Evolutionary conservation across 1,284 basidiomycete species (phyloP), one percentile per base, ranked within the genome.

Genomic region (Cryptococcus hybrid): DNA sequence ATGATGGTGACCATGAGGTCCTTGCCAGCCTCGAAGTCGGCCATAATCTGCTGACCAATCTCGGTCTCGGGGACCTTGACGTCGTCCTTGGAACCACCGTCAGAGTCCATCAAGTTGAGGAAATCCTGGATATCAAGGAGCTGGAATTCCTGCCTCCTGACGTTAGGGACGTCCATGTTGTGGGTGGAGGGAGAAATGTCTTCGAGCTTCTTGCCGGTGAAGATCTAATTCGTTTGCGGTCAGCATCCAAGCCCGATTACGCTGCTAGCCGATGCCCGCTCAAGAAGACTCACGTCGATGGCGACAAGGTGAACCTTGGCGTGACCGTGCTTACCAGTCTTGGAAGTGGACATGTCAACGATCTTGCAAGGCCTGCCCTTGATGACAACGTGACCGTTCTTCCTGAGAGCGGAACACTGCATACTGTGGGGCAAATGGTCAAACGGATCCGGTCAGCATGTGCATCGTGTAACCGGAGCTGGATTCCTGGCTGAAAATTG

Each of bases 301-400:
- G 88, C 96, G 74, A 98, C 86, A 69, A 99, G 85, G 83, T 99
- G 92, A 78, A 98, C 95, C 84, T 99, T 99, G 81, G 96, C 95
- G 84, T 99, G 96, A 76, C 95, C 95, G 85, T 98, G 95, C 87
- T 93, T 93, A 61, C 77, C 70, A 59, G 74, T 75, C 72, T 99
- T 99, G 78, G 95, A 99, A 82, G 96, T 99, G 66, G 94, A 97
- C 95, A 99, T 99, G 75, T 93, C 92, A 71, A 94, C 88, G 81
- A 96, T 95, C 85, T 98, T 98, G 91, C 95, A 99, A 67, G 95
- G 95, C 73, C 93, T 88, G 70, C 88, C 84, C 85, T 98, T 97
- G 83, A 99, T 98, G 78, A 95, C 89, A 78, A 99, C 95, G 83
- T 95, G 92, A 54, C 95, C 94, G 83, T 81, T 82, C 83, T 86